These are phyloP conservation scores for Calonectria montana DNA, from an alignment of 2,329 filamentous ascomycete species.

Conservation along the genomic window DNA sequence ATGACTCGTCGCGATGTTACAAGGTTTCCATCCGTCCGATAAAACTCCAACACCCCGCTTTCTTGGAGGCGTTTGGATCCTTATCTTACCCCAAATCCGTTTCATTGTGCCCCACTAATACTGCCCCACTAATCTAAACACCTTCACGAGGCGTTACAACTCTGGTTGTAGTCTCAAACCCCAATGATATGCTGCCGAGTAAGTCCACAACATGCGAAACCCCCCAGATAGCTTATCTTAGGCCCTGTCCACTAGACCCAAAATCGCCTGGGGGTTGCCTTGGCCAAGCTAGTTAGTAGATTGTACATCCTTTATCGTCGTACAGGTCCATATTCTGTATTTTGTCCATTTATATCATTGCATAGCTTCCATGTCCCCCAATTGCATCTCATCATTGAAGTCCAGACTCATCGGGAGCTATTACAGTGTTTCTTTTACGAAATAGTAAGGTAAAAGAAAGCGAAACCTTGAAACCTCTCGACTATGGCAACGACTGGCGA, in stretches of 20 bases:
- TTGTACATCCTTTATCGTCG: background rate
- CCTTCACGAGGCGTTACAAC: too few relatives aligned
- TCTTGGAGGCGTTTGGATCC: background rate
- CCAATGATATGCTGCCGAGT: slow-evolving; percentile 1
- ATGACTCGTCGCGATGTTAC: too few relatives aligned
- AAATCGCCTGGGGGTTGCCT: background rate
- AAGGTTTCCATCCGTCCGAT: background rate
- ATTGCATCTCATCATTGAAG: background rate
- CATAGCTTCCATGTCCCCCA: background rate
- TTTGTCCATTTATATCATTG: background rate
- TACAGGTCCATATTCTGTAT: too few relatives aligned
- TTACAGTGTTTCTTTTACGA: too few relatives aligned
- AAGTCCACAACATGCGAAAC: slow-evolving; percentile 3
- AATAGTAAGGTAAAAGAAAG: background rate
- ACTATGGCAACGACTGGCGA: slow-evolving; percentile 13
- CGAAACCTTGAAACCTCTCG: background rate
- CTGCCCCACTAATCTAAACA: background rate
- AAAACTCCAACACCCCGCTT: background rate
- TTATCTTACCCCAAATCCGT: background rate
- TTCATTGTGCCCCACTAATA: background rate
- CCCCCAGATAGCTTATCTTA: slow-evolving; percentile 28
- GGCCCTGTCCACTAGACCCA: slow-evolving; percentile 9
- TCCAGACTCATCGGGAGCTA: background rate
- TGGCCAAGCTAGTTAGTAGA: background rate
- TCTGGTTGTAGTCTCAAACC: background rate